Evolutionary conservation across 129 eudicot species (phyloP), one percentile per base, ranked within the genome.

Genomic region (Tagetes patula): DNA sequence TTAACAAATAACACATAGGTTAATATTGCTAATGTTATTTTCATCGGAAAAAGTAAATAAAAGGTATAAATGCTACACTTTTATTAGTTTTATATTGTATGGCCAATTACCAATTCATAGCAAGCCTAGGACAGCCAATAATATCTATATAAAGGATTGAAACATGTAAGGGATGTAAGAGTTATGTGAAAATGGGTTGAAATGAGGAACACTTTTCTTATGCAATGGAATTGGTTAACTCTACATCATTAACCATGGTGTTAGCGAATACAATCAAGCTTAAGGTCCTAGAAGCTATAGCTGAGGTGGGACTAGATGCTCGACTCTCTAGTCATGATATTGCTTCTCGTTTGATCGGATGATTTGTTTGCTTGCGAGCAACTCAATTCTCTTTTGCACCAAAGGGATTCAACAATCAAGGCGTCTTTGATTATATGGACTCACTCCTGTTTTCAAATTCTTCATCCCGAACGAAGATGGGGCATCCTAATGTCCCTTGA

Each of bases 301-400:
- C 77, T n/a, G 45, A 59, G 67, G 69, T 13, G 10, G 77, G 77
- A 72, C 47, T 47, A 0, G 9, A 46, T 59, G 77, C 77, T 9
- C 45, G 2, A 31, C 77, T 74, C 71, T 74, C 71, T 0, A 37
- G 33, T 49, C 42, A 38, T 8, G 79, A 74, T 6, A 74, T 74
- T 12, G 79, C 47, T 2, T 74, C 79, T 10, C 64, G 63, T 63
- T 64, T 38, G 87, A 83, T 27, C 78, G 84, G 59, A 83, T 83
- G 84, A 79, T 83, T 12, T 11, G 84, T 39, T 45, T 83, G 47
- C 75, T 83, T 1, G 75, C 81, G 13, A 74, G 79, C 62, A 38
- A 75, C 37, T 83, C 87, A 8, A 10, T 83, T 32, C 71, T 83
- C 36, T 47, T 78, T 27, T 83, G 81, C 55, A 45, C 34, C 6